phyloP scores from a whole-genome alignment of 495 filamentous ascomycete species.

The Penicillium salamii region DNA sequence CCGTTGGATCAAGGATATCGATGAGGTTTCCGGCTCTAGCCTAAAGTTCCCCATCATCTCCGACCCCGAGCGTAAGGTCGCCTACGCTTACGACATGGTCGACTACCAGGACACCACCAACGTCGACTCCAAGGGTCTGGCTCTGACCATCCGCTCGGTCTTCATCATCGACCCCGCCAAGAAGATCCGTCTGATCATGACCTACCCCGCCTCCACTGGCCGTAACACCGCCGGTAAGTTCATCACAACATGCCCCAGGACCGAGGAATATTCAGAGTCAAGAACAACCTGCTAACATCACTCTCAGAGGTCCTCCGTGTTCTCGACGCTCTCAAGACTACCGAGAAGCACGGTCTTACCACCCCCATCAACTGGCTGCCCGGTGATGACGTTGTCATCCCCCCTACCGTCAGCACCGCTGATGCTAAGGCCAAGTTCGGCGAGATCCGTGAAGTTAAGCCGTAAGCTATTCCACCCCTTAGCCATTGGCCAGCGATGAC shows the following conservation, averaged over 20 bases:
- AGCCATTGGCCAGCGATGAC: background rate
- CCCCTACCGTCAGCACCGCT: slow-evolving; percentile 57
- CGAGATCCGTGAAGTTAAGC: slow-evolving; percentile 62
- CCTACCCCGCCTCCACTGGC: slow-evolving; percentile 65
- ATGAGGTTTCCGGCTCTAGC: slow-evolving; percentile 54
- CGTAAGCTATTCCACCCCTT: slow-evolving; percentile 33
- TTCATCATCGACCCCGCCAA: slow-evolving; percentile 69
- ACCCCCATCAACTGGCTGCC: slow-evolving; percentile 64
- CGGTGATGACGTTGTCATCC: slow-evolving; percentile 67
- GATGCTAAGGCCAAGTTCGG: slow-evolving; percentile 68
- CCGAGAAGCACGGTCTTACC: slow-evolving; percentile 60
- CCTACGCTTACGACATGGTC: slow-evolving; percentile 68
- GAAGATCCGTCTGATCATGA: slow-evolving; percentile 66
- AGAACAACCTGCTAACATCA: background rate
- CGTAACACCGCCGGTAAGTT: slow-evolving; percentile 51
- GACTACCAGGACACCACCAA: slow-evolving; percentile 55
- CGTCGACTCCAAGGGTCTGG: slow-evolving; percentile 54
- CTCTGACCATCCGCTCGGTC: slow-evolving; percentile 66
- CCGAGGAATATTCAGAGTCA: background rate
- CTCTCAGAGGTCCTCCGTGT: slow-evolving; percentile 56
- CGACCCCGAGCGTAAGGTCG: slow-evolving; percentile 62
- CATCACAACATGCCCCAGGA: background rate
- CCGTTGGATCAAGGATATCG: slow-evolving; percentile 64
- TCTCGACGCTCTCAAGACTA: slow-evolving; percentile 62
- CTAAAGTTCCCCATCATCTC: slow-evolving; percentile 68